A percentile compares a stretch with the other conserved stretches of the same genome.
Conservation (phyloP, 2,329 filamentous ascomycete genomes). For the Alternaria ventricosa region DNA sequence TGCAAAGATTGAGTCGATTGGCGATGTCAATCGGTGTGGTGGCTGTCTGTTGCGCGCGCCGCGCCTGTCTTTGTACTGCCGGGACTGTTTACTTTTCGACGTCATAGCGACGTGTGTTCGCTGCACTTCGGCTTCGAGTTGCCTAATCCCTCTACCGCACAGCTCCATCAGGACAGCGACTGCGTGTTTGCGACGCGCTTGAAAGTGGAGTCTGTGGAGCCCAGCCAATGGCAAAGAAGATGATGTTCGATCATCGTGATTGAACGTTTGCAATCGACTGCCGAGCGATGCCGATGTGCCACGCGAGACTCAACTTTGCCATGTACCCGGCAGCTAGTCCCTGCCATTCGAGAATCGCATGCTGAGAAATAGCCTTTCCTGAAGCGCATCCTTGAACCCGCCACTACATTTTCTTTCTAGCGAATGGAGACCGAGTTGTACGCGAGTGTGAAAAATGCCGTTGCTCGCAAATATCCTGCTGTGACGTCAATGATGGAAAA, state of each 20-base stretch:
- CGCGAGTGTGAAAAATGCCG: background rate
- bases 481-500: slow-evolving; percentile 8
- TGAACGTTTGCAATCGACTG: slow-evolving; percentile 21
- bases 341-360: slow-evolving; percentile 30
- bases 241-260: slow-evolving; percentile 18
- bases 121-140: slow-evolving; percentile 14
- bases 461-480: background rate
- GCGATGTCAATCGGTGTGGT: slow-evolving; percentile 6
- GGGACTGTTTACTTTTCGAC: slow-evolving; percentile 22
- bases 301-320: slow-evolving; percentile 28
- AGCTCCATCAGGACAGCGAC: slow-evolving; percentile 15
- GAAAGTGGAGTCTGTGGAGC: background rate
- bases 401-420: background rate
- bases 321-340: slow-evolving; percentile 18
- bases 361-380: slow-evolving; percentile 26
- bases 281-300: slow-evolving; percentile 25
- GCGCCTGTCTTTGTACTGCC: slow-evolving; percentile 13
- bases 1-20: slow-evolving; percentile 7
- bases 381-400: background rate
- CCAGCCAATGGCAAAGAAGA: slow-evolving; percentile 20
- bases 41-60: background rate
- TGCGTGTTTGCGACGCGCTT: slow-evolving; percentile 16
- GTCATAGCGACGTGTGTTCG: slow-evolving; percentile 27
- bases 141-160: slow-evolving; percentile 16
- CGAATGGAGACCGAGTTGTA: background rate